Base-by-base conservation (phyloP, 2,329 filamentous ascomycete species). In the Penicillium hesseltinei region DNA sequence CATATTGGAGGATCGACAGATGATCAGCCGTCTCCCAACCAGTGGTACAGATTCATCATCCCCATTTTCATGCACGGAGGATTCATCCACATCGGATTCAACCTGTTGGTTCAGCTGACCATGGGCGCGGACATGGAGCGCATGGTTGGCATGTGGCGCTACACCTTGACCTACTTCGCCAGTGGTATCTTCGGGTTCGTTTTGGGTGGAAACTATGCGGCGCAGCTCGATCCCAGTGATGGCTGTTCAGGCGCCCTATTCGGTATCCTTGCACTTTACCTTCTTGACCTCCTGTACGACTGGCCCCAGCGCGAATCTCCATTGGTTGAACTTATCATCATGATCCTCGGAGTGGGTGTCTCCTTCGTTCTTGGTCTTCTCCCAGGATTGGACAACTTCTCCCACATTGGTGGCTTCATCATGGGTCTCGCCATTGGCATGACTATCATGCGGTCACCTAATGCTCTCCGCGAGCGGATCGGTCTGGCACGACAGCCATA, bases 61-160 rank as follows among this genome's bases (percentile, higher is more conserved):
- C 93, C 94, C 39, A 97, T 99, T 60, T 99, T 99, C 78, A 80
- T 99, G 68, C 94, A 99, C 69, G 92, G 91, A 1, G 94, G 94
- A 15, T 77, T 99, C 55, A 88, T 99, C 61, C 94, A 99, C 71
- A 97, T 99, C 57, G 90, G 86, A 17, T 97, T 97, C 82, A 99
- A 99, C 75, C 82, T 99, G 76, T 82, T 97, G 8, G 82, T 97
- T 23, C 94, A 99, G 73, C 77, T 97, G 69, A 95, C 91, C 0
- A 84, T 97, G 54, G 94, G 89, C 31, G 87, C 89, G 40, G 94
- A 99, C 68, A 96, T 99, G 85, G 94, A 99, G 73, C 84, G 87
- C 64, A 85, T 89, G 51, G 96, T 99, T 66, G 94, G 94, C 3
- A 87, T 89, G 38, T 82, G 97, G 64, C 88, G 94, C 39, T 97